These are phyloP conservation scores for Alternaria angustiovoidea DNA, from an alignment of 2,329 filamentous ascomycete genomes.

Conservation along the genomic window DNA sequence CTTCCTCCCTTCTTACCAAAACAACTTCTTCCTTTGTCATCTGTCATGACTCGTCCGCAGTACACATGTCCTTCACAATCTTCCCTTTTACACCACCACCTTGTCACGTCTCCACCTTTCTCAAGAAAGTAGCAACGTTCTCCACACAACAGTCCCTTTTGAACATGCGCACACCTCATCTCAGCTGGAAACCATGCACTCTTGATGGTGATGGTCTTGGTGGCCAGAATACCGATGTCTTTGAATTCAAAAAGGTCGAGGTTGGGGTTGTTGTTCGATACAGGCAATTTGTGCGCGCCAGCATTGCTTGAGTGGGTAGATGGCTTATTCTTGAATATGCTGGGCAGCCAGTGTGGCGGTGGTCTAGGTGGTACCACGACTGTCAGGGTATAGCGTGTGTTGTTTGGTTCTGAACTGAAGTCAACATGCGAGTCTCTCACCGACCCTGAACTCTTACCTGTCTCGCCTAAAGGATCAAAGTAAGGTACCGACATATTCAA, in stretches of 20 bases:
- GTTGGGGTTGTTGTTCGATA: slow-evolving; percentile 20
- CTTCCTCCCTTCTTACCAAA: slow-evolving; percentile 42
- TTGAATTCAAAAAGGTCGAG: slow-evolving; percentile 21
- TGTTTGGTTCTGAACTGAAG: slow-evolving; percentile 1
- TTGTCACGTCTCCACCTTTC: slow-evolving; percentile 25
- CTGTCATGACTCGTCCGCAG: slow-evolving; percentile 20
- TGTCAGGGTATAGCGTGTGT: slow-evolving; percentile 34
- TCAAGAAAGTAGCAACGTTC: slow-evolving; percentile 41
- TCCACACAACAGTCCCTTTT: slow-evolving; percentile 16
- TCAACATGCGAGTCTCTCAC: too few species aligned
- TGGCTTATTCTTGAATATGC: slow-evolving; percentile 22
- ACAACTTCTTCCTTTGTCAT: slow-evolving; percentile 25
- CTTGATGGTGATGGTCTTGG: slow-evolving; percentile 23
- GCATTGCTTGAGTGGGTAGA: slow-evolving; percentile 8
- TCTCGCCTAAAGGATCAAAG: slow-evolving; percentile 32
- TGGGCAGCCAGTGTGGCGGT: slow-evolving; percentile 26
- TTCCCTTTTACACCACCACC: slow-evolving; percentile 25
- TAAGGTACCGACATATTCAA: slow-evolving; percentile 6
- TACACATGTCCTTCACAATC: slow-evolving; percentile 43
- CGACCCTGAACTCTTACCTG: neutral
- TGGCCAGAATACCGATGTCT: slow-evolving; percentile 25
- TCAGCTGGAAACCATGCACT: slow-evolving; percentile 24
- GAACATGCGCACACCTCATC: slow-evolving; percentile 35
- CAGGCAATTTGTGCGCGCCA: slow-evolving; percentile 14
- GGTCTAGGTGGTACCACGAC: slow-evolving; percentile 30